Evolutionary conservation across 2,329 filamentous ascomycete species (phyloP), one percentile per base, ranked within the genome.

Genomic region (Aspergillus novofumigatus): DNA sequence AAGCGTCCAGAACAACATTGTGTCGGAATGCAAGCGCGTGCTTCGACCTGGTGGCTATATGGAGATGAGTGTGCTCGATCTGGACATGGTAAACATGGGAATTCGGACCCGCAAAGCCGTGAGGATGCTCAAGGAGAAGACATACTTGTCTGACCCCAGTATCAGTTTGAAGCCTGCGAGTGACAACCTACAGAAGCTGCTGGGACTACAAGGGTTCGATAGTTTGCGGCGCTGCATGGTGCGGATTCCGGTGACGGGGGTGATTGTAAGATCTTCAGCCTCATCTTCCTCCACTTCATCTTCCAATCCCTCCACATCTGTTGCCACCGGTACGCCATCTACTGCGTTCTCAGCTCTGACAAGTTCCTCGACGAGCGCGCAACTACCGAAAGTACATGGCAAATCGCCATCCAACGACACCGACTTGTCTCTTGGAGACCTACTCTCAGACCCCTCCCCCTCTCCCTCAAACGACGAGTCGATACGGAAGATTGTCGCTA

Each of bases 401-500:
- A 72, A 72, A 51, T 66, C 69, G 4, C 68, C 71, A 4, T 75
- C 72, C 3, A 73, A 75, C 25, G 72, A 76, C 26, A 67, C 68
- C 5, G 75, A 77, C 42, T 61, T 77, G 14, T 77, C 76, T 4
- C 77, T 92, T 1, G 85, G 86, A 1, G 89, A 92, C 67, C 85
- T 91, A 76, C 88, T 91, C 74, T 86, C 82, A 29, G 87, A 91
- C 62, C 81, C 86, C 38, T 83, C 84, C n/a, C 81, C 86, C n/a
- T 84, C 86, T 7, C 80, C 85, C 0, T 79, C 83, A 14, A 88
- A 89, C 23, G 91, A 96, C 64, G 90, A 92, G 68, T 88, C 86
- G 63, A 96, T 97, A 69, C 91, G 91, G 14, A 92, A 91, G 69
- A 96, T 96, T 81, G 92, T 97, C 23, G 89, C 92, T 17, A 88